Conservation (phyloP, 2,329 filamentous ascomycete species). For the Orbilia oligospora region DNA sequence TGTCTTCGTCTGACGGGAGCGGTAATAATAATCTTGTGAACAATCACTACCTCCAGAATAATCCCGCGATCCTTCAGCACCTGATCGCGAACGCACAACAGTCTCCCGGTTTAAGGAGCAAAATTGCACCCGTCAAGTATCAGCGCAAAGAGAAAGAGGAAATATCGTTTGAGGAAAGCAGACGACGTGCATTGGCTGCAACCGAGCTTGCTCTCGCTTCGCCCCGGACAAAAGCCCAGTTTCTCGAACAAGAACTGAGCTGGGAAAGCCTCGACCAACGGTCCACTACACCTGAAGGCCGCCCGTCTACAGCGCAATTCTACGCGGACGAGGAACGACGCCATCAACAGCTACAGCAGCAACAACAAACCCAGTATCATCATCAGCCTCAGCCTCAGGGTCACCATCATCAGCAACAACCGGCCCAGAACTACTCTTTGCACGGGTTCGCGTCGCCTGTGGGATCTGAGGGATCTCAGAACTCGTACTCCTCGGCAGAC, state of each 20-base stretch:
- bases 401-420: background rate
- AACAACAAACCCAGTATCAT: conserved; percentile 1
- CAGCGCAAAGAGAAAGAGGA: conserved; percentile 60
- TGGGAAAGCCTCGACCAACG: conserved; percentile 51
- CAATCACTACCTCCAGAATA: conserved; percentile 58
- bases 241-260: conserved; percentile 58
- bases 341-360: conserved; percentile 13
- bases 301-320: conserved; percentile 44
- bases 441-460: conserved; percentile 43
- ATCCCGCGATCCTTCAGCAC: conserved; percentile 59
- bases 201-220: conserved; percentile 61
- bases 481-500: conserved; percentile 48
- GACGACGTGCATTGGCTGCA: conserved; percentile 60
- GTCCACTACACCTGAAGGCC: conserved; percentile 37
- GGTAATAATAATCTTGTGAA: conserved; percentile 46
- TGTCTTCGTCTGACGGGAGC: conserved; percentile 61
- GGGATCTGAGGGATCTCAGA: conserved; percentile 49
- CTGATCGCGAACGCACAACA: conserved; percentile 45
- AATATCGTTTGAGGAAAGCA: conserved; percentile 58
- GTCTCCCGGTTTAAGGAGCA: conserved; percentile 49
- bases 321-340: conserved; percentile 39
- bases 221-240: conserved; percentile 60
- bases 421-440: conserved; percentile 46
- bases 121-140: conserved; percentile 57
- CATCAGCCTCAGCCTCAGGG: conserved; percentile 22